A percentile compares a stretch with the other conserved stretches of the same genome.
Evolutionary conservation across 352 stramenopile genomes (phyloP).

Genomic region (Phytopythium boreale): DNA sequence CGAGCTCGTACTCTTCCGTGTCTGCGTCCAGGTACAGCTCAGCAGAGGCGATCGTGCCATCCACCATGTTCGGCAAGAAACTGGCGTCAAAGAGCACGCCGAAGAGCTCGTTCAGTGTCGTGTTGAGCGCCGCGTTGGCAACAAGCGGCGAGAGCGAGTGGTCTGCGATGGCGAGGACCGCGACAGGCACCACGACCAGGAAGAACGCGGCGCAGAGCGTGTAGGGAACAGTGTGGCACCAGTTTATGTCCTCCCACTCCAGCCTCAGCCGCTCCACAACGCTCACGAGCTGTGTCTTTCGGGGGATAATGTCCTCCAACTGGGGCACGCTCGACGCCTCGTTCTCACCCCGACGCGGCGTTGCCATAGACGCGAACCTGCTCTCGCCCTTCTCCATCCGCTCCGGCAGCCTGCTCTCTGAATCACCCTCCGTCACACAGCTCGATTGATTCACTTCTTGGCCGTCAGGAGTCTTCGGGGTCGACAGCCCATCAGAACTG

Average conservation of each 20-base stretch:
- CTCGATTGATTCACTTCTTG: neutral
- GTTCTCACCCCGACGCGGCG: neutral
- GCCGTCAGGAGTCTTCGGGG: neutral
- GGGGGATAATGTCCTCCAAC: neutral
- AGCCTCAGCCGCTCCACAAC: neutral
- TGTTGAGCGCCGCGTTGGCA: slow-evolving; percentile 20
- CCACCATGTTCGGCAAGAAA: slow-evolving; percentile 8
- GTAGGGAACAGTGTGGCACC: neutral
- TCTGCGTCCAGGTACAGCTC: slow-evolving; percentile 13
- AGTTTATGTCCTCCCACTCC: neutral
- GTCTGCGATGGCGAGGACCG: slow-evolving; percentile 11
- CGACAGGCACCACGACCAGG: slow-evolving; percentile 13
- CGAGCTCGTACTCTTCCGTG: slow-evolving; percentile 18
- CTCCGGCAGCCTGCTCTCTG: neutral
- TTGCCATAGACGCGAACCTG: neutral
- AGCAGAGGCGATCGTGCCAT: slow-evolving; percentile 13
- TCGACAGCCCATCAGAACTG: neutral
- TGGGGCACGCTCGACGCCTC: neutral
- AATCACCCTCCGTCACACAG: neutral
- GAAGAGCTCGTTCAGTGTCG: slow-evolving; percentile 28
- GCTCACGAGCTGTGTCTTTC: neutral
- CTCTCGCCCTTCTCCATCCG: neutral
- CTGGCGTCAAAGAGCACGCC: slow-evolving; percentile 16
- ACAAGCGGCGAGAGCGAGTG: slow-evolving; percentile 11
- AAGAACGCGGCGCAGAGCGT: slow-evolving; percentile 1